Conservation (phyloP, 176 grass and related monocot genomes). For the Oryza australiensis region DNA sequence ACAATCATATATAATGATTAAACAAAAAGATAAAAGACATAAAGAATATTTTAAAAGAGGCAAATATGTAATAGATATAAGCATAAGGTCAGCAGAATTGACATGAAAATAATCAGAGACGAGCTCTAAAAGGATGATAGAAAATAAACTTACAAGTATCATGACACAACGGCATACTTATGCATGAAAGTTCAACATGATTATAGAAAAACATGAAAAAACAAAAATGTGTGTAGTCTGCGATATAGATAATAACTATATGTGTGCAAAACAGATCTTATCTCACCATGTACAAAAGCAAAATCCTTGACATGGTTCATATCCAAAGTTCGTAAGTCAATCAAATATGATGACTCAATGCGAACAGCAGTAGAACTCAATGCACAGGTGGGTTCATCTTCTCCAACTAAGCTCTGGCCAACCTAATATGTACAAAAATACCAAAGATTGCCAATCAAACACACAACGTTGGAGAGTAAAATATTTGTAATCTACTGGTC, state of each 20-base stretch:
- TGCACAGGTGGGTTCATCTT: conserved; percentile 65
- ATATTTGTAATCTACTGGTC: background rate
- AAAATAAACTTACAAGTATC: background rate
- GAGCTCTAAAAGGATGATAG: background rate
- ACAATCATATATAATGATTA: conserved; percentile 15
- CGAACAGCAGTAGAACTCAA: conserved; percentile 58
- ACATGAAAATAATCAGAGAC: background rate
- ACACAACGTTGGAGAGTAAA: background rate
- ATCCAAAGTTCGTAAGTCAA: conserved; percentile 73
- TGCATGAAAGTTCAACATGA: conserved; percentile 18
- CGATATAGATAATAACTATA: conserved; percentile 16
- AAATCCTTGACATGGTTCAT: conserved; percentile 95
- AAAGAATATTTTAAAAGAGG: background rate
- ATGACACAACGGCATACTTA: conserved; percentile 12
- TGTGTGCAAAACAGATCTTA: conserved; percentile 22
- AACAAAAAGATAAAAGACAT: background rate
- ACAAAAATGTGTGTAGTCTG: conserved; percentile 17
- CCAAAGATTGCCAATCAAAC: conserved; percentile 12
- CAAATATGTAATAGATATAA: background rate
- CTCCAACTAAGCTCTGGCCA: conserved; percentile 81
- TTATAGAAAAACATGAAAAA: conserved; percentile 21
- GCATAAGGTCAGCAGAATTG: background rate
- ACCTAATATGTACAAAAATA: conserved; percentile 52
- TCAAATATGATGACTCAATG: conserved; percentile 84
- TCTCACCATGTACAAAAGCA: conserved; percentile 92